Conservation (phyloP, 805 yeast species). For the Schizosaccharomyces osmophilus region DNA sequence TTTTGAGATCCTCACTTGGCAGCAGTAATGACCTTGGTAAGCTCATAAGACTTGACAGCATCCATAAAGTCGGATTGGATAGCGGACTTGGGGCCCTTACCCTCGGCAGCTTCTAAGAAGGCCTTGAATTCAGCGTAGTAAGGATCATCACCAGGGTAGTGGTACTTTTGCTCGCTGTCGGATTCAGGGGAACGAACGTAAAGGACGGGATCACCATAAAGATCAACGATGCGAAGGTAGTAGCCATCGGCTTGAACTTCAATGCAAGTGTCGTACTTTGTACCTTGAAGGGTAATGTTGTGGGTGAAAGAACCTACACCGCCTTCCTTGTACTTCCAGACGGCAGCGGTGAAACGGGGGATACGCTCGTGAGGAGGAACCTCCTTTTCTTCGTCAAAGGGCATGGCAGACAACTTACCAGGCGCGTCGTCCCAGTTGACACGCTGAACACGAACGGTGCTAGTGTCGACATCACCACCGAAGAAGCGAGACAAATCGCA, state of each 20-base stretch:
- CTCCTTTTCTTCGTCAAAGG: conserved; percentile 6
- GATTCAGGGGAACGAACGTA: conserved; percentile 11
- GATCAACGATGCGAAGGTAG: conserved; percentile 8
- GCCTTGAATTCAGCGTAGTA: not conserved
- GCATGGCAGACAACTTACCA: conserved; percentile 6
- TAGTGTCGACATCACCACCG: conserved; percentile 8
- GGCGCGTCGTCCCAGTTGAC: conserved; percentile 7
- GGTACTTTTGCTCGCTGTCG: conserved; percentile 20
- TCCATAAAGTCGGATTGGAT: not conserved
- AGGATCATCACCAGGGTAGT: conserved; percentile 2
- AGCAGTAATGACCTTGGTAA: not conserved
- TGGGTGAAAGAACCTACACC: conserved; percentile 9
- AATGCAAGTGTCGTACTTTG: conserved; percentile 7
- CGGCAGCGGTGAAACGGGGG: conserved; percentile 8
- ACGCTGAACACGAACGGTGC: conserved; percentile 6
- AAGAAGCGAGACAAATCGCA: conserved; percentile 8
- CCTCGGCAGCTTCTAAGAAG: conserved; percentile 1
- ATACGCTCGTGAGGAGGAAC: conserved; percentile 7
- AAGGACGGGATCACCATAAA: conserved; percentile 7
- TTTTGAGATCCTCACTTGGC: too few species aligned
- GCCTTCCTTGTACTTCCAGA: conserved; percentile 8
- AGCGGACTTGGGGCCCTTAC: not conserved
- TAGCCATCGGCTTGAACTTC: conserved; percentile 9
- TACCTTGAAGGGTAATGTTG: conserved; percentile 7
- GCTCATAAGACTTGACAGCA: conserved; percentile 3